Conservation (phyloP, 2,329 filamentous ascomycete genomes). For the Fusarium sp. region DNA sequence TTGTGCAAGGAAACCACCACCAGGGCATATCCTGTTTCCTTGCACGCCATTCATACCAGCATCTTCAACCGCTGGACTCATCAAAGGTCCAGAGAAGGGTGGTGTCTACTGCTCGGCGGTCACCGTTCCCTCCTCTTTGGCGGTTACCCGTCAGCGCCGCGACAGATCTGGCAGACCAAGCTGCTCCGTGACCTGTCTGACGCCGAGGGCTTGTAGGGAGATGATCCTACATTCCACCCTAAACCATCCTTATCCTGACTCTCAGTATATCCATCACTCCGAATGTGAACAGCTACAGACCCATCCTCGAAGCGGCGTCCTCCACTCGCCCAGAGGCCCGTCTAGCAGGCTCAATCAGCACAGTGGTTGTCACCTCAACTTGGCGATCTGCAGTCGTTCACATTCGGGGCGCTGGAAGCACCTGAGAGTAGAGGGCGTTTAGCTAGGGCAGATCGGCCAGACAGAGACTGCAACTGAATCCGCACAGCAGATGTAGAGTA, state of each 20-base stretch:
- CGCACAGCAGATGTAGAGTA: conserved; percentile 50
- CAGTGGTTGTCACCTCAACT: conserved; percentile 36
- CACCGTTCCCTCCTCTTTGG: conserved; percentile 30
- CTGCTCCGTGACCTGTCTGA: conserved; percentile 27
- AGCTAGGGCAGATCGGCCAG: conserved; percentile 40
- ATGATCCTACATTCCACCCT: conserved; percentile 46
- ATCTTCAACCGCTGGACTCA: conserved; percentile 47
- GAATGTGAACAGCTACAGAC: conserved; percentile 32
- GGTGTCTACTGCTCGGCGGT: conserved; percentile 40
- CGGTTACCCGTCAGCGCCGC: conserved; percentile 24
- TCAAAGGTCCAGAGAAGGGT: conserved; percentile 36
- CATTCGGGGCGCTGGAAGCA: conserved; percentile 5
- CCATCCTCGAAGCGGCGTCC: conserved; percentile 40
- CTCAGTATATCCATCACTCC: conserved; percentile 9
- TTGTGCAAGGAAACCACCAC: conserved; percentile 49
- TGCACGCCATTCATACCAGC: conserved; percentile 51
- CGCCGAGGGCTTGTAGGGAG: conserved; percentile 44
- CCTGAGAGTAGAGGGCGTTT: conserved; percentile 11
- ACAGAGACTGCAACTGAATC: conserved; percentile 45
- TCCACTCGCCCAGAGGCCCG: conserved; percentile 35
- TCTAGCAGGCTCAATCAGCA: conserved; percentile 42
- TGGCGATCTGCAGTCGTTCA: conserved; percentile 28
- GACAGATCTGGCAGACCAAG: conserved; percentile 33
- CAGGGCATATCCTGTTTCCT: conserved; percentile 47
- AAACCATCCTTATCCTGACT: conserved; percentile 28